phyloP scores from a whole-genome alignment of 2,329 filamentous ascomycete species.

The Parastagonospora avenae region DNA sequence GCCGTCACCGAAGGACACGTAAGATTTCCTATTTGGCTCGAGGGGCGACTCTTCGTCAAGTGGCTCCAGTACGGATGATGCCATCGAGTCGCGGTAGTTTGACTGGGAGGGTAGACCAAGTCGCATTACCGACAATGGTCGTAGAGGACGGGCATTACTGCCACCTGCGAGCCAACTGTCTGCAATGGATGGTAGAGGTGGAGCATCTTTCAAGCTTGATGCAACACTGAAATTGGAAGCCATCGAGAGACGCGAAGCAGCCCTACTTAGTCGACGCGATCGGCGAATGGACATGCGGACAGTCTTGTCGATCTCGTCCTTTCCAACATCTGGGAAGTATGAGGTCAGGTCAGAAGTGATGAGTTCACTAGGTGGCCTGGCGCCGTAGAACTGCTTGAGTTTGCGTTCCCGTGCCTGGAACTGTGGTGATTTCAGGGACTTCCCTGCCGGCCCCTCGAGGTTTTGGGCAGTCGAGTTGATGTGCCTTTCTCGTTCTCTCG shows the following conservation, averaged over 20 bases:
- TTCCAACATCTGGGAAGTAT: conserved; percentile 94
- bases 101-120: conserved; percentile 63
- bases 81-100: conserved; percentile 82
- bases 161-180: conserved; percentile 81
- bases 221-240: conserved; percentile 92
- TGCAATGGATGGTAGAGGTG: conserved; percentile 92
- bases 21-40: conserved; percentile 91
- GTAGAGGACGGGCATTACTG: conserved; percentile 52
- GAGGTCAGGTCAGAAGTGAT: conserved; percentile 96
- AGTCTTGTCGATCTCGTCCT: conserved; percentile 93
- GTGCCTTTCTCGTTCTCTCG: conserved; percentile 69
- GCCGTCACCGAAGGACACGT: conserved; percentile 81
- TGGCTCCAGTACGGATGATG: conserved; percentile 86
- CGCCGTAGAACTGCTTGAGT: conserved; percentile 84
- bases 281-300: conserved; percentile 90
- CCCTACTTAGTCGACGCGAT: conserved; percentile 87
- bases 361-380: conserved; percentile 92
- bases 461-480: conserved; percentile 59
- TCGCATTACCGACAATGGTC: conserved; percentile 65
- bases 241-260: conserved; percentile 90
- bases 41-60: conserved; percentile 87
- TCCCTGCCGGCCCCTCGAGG: conserved; percentile 48
- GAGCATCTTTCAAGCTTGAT: conserved; percentile 89
- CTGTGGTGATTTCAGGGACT: conserved; percentile 36
- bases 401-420: conserved; percentile 55